Base-by-base conservation (phyloP, 2,329 filamentous ascomycete genomes). In the Fusarium sp. region DNA sequence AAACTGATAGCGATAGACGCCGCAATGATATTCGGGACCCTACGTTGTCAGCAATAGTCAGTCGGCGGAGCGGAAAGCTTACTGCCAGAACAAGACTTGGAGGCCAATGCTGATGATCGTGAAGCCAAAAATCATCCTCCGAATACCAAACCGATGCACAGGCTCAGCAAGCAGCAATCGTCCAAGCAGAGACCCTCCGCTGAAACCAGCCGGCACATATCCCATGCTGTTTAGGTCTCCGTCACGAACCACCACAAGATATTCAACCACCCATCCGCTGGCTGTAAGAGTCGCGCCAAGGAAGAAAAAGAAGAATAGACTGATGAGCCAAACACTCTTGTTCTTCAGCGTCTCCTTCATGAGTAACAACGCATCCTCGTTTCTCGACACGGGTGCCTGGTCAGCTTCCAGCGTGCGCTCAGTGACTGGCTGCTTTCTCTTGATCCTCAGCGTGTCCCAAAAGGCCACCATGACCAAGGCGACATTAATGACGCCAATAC, bases 261-360 rank as follows among this genome's bases (percentile, higher is more conserved):
- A 92, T 68, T 91, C 88, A 2, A 91, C 89, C 0, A 91, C 85
- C 90, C 89, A 92, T 1, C 90, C 89, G 63, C 80, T 77, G 0
- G 88, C 85, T 0, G 89, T 91, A 3, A 89, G 83, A 2, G 74
- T 76, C 0, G 84, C 85, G 0, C 90, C 89, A 0, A 91, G 80
- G 54, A 87, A 87, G 75, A 91, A 90, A 78, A 91, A 91, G 78
- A 88, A 91, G 76, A 90, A 91, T 2, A 89, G 57, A 51, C 88
- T 88, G 3, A 91, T 73, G 0, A 89, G 75, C 87, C 89, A 91
- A 4, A 91, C 79, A 4, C 81, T 82, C 15, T 80, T 84, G 2
- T 77, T 82, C 13, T 73, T 78, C 0, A 89, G 65, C 0, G 86
- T 82, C 8, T 78, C 77, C 36, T 82, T 82, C 52, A 89, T 83